Evolutionary conservation across 306 rosid genomes (phyloP).

Genomic region (Medicago arabica): DNA sequence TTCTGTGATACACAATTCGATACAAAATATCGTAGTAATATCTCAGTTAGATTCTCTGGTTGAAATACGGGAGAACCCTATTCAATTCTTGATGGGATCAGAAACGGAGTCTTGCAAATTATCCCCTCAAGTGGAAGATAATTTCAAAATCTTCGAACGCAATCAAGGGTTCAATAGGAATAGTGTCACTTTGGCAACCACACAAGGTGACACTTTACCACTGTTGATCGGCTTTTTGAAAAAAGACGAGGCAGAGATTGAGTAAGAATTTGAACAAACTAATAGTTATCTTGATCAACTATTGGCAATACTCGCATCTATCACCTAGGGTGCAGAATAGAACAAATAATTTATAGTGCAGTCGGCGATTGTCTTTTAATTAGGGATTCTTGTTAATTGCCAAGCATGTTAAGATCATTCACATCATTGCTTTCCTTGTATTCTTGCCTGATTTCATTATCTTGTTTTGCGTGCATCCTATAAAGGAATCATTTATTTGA

Average conservation of each 20-base stretch:
- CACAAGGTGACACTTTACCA: not conserved
- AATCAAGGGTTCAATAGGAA: not conserved
- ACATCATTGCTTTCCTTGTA: constrained; percentile 15
- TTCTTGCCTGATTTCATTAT: constrained; percentile 25
- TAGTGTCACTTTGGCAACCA: not conserved
- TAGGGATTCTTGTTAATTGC: constrained; percentile 23
- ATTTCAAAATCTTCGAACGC: not conserved
- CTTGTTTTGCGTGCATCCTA: constrained; percentile 10
- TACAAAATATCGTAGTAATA: not conserved
- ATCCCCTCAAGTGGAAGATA: not conserved
- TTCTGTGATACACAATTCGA: not conserved
- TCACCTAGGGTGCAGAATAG: constrained; percentile 30
- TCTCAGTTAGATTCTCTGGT: not conserved
- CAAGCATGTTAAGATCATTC: constrained; percentile 16
- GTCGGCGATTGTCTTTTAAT: constrained; percentile 1
- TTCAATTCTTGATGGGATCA: not conserved
- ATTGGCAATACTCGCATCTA: constrained; percentile 1
- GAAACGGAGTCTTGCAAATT: not conserved
- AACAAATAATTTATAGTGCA: not conserved
- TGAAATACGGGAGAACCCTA: not conserved
- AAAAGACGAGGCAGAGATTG: not conserved
- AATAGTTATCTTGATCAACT: not conserved
- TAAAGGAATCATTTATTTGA: constrained; percentile 28
- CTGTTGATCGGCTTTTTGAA: not conserved
- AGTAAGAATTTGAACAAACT: constrained; percentile 9